Evolutionary conservation across 1,139 yeast genomes (phyloP), one percentile per base, ranked within the genome.

Genomic region (Candida tetrigidarum): DNA sequence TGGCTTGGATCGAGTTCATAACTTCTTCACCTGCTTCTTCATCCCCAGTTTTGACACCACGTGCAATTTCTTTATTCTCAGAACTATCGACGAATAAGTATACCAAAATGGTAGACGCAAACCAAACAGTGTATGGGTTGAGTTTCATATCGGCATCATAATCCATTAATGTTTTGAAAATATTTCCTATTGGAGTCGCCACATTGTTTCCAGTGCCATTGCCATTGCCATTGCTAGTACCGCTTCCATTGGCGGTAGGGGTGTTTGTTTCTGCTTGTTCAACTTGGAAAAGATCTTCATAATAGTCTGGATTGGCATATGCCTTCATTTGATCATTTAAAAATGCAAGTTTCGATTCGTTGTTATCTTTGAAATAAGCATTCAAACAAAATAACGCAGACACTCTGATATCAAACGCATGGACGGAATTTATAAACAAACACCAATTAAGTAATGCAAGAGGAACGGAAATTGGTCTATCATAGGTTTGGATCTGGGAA

Each of bases 91-190:
- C 78, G 51, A 91, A 79, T 4, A 91, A 59, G 47, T 80, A 80
- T 45, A 87, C 70, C 33, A 93, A 59, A 3, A 89, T 71, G 2
- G 83, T 77, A 1, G 89, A 73, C 0, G 97, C 84, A 67, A 93
- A 92, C 96, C 97, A 95, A 1, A 83, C 69, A 56, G 84, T 82
- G 61, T 90, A 93, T 0, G 99, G 97, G 54, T 95, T 92, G 36
- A 91, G 66, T 47, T 84, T 81, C 39, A 80, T 67, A 15, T 86
- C 91, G 1, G 89, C 80, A 54, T 91, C 95, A 56, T 87, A 90
- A 52, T 86, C 95, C 58, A 90, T 77, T 6, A 93, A 65, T 0
- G 86, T 80, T 16, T 81, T 71, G 45, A 93, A 81, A 1, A 93
- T 63, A 58, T 89, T 89, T 2, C 69, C 74, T 44, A 57, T 56